phyloP scores from a whole-genome alignment of 2,329 filamentous ascomycete species.

The Ceratocystis diversiconidia region DNA sequence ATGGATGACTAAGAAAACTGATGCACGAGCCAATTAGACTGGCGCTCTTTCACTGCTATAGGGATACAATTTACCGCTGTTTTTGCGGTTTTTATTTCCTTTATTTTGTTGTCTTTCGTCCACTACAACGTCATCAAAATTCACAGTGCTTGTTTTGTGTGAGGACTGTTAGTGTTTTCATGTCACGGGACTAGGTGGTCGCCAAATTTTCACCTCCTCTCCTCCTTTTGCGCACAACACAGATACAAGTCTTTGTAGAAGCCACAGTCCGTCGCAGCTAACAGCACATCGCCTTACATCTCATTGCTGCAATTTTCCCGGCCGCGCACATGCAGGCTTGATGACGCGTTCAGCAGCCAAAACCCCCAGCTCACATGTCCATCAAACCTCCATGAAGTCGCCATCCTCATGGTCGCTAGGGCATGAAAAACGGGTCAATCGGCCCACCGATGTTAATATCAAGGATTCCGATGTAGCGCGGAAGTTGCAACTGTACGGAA shows the following conservation, averaged over 20 bases:
- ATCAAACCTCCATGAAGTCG: not conserved
- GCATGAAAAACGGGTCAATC: constrained; percentile 44
- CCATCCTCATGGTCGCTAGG: not conserved
- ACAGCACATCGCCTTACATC: too few species aligned
- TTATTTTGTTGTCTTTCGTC: not conserved
- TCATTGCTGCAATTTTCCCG: not conserved
- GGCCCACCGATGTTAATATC: constrained; percentile 54
- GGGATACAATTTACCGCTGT: not conserved
- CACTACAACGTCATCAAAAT: not conserved
- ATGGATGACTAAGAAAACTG: not conserved
- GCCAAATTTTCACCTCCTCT: not conserved
- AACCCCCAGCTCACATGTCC: constrained; percentile 24
- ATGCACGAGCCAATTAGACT: not conserved
- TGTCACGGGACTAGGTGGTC: not conserved
- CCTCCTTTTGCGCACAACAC: not conserved
- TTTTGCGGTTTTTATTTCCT: not conserved
- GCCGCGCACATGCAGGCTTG: not conserved
- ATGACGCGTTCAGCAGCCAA: constrained; percentile 11
- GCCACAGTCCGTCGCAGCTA: not conserved
- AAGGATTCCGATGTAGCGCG: constrained; percentile 81
- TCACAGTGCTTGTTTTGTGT: not conserved
- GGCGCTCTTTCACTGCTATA: not conserved
- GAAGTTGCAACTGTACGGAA: constrained; percentile 92
- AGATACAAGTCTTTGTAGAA: not conserved
- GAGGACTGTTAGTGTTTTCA: not conserved